Evolutionary conservation across 2,329 filamentous ascomycete genomes (phyloP).

Genomic region (Fusarium heterosporum): DNA sequence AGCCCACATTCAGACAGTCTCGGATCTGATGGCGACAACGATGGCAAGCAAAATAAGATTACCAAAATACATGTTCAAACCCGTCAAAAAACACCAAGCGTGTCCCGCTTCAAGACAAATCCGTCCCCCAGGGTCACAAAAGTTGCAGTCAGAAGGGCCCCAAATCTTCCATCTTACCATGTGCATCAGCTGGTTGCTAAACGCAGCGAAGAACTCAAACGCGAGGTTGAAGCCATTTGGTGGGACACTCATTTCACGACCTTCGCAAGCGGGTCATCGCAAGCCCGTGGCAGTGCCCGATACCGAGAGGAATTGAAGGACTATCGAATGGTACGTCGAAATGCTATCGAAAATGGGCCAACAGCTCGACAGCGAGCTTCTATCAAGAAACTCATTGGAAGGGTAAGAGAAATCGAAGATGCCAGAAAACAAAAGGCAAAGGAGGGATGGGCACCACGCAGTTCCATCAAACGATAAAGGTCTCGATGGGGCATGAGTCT

Average conservation of each 20-base stretch:
- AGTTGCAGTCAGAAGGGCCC: neutral
- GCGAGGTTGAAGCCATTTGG: conserved; percentile 7
- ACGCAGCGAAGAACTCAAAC: conserved; percentile 4
- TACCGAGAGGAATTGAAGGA: neutral
- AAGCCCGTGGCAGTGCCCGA: neutral
- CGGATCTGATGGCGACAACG: neutral
- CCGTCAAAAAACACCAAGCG: neutral
- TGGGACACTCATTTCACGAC: conserved; percentile 6
- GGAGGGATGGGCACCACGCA: neutral
- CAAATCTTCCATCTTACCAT: conserved; percentile 4
- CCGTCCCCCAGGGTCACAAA: neutral
- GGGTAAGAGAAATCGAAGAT: neutral
- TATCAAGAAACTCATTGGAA: neutral
- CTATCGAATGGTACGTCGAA: conserved; percentile 10
- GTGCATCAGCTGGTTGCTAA: conserved; percentile 11
- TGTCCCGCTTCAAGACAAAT: neutral
- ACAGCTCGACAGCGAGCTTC: neutral
- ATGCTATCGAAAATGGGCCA: neutral
- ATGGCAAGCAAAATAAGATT: neutral
- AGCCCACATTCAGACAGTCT: neutral
- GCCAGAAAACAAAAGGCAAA: neutral
- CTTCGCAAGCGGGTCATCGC: neutral
- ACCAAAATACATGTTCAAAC: neutral
- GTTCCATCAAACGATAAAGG: neutral
- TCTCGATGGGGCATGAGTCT: no score